These are phyloP conservation scores for Carex littledalei DNA, from an alignment of 176 grass and related monocot genomes.

Conservation along the genomic window DNA sequence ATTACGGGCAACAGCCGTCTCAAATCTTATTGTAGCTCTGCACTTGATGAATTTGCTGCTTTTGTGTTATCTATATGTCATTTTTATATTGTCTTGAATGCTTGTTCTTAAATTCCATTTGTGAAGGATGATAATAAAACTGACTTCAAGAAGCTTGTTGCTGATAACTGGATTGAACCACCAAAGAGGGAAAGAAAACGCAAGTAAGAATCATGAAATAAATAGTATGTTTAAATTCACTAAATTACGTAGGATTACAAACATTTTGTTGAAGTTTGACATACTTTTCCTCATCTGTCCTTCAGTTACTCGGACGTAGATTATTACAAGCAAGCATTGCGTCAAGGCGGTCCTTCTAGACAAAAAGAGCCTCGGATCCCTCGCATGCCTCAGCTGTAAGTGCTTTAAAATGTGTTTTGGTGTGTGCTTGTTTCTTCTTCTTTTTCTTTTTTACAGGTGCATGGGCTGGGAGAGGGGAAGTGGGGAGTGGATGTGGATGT, in stretches of 20 bases:
- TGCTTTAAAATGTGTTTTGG: constrained; percentile 11
- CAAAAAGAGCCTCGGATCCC: constrained; percentile 70
- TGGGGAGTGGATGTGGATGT: no score
- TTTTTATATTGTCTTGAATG: neutral
- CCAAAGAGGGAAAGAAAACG: constrained; percentile 69
- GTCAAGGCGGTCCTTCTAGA: constrained; percentile 62
- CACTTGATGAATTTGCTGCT: neutral
- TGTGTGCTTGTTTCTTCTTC: constrained; percentile 1
- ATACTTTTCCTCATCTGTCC: constrained; percentile 15
- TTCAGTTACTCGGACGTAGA: constrained; percentile 71
- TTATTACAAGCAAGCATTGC: constrained; percentile 85
- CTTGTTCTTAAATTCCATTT: constrained; percentile 13
- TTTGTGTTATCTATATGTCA: neutral
- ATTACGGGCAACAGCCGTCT: neutral
- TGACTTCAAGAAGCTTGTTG: constrained; percentile 70
- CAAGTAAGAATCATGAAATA: constrained; percentile 45
- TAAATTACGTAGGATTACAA: constrained; percentile 6
- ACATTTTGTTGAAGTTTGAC: neutral
- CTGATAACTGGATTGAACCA: constrained; percentile 78
- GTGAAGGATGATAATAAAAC: constrained; percentile 70
- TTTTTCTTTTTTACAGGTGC: constrained; percentile 8
- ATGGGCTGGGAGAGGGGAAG: neutral
- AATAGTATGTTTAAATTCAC: constrained; percentile 8
- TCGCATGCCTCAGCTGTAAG: constrained; percentile 78
- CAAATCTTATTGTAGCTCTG: neutral